Evolutionary conservation across 2,329 filamentous ascomycete species (phyloP).

Genomic region (Acarospora socialis): DNA sequence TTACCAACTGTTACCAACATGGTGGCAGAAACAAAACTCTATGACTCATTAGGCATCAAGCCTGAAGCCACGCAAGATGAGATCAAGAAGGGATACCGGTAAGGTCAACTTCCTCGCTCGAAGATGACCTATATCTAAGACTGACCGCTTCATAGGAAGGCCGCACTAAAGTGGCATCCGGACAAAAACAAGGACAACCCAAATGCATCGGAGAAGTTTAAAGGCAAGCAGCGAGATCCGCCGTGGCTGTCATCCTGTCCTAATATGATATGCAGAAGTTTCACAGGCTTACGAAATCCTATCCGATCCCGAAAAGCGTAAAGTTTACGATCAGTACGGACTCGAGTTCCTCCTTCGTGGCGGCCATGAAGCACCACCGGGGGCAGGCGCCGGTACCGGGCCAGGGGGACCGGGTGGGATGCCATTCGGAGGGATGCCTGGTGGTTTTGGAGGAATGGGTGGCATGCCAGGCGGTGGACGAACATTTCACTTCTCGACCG

Average conservation of each 20-base stretch:
- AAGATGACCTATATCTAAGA: too few relatives aligned
- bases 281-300: conserved; percentile 97
- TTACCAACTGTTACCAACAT: too few relatives aligned
- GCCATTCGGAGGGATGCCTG: conserved; percentile 44
- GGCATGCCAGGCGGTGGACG: conserved; percentile 38
- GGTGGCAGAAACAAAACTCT: conserved; percentile 92
- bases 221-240: conserved; percentile 35
- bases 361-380: conserved; percentile 51
- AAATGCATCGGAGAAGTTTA: conserved; percentile 81
- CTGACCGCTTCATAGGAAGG: conserved; percentile 45
- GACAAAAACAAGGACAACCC: conserved; percentile 97
- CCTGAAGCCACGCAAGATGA: conserved; percentile 76
- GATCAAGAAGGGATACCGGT: conserved; percentile 92
- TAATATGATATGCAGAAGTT: conserved; percentile 44
- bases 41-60: conserved; percentile 70
- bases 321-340: conserved; percentile 87
- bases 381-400: conserved; percentile 39
- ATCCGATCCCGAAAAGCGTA: conserved; percentile 91
- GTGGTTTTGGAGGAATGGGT: conserved; percentile 34
- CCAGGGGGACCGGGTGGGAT: conserved; percentile 33
- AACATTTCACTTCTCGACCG: conserved; percentile 34
- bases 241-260: conserved; percentile 1
- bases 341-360: conserved; percentile 84
- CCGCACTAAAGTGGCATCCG: conserved; percentile 81
- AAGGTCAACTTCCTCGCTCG: conserved; percentile 26